Conservation (phyloP, 768 basidiomycete genomes). For the Tephrocybe sp. region DNA sequence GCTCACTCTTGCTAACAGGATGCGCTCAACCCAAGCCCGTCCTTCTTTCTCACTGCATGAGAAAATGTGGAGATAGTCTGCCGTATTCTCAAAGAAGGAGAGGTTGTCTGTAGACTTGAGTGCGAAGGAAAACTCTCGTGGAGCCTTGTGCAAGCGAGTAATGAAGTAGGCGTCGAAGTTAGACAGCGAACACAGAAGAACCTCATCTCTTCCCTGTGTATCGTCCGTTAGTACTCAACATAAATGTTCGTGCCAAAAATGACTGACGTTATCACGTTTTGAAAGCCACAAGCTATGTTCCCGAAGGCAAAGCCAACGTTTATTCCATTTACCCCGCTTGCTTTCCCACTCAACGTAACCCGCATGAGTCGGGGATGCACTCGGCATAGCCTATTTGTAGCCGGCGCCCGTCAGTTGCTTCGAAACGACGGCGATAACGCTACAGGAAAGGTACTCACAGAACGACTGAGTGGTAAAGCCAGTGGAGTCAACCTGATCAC, state of each 20-base stretch:
- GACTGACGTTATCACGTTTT: slow-evolving; percentile 81
- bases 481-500: slow-evolving; percentile 74
- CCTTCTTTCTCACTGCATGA: slow-evolving; percentile 75
- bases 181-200: slow-evolving; percentile 77
- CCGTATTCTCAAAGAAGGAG: slow-evolving; percentile 81
- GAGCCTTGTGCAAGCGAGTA: slow-evolving; percentile 74
- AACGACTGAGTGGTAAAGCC: slow-evolving; percentile 53
- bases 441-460: slow-evolving; percentile 37
- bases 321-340: slow-evolving; percentile 94
- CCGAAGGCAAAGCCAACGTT: slow-evolving; percentile 84
- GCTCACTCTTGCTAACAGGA: slow-evolving; percentile 80
- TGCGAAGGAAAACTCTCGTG: slow-evolving; percentile 82
- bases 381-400: slow-evolving; percentile 32
- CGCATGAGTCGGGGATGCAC: slow-evolving; percentile 43
- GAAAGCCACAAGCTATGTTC: slow-evolving; percentile 86
- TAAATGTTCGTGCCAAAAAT: not conserved
- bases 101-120: slow-evolving; percentile 87
- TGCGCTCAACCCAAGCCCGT: slow-evolving; percentile 73
- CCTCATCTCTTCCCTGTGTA: slow-evolving; percentile 78
- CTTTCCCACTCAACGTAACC: slow-evolving; percentile 85
- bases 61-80: slow-evolving; percentile 88
- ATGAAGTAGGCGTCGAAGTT: slow-evolving; percentile 88
- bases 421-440: not conserved
- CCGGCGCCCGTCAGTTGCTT: slow-evolving; percentile 4
- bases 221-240: not conserved